A percentile compares a stretch with the other conserved stretches of the same genome.
Evolutionary conservation across 1,139 yeast species (phyloP).

Genomic region (Hanseniaspora sp.): DNA sequence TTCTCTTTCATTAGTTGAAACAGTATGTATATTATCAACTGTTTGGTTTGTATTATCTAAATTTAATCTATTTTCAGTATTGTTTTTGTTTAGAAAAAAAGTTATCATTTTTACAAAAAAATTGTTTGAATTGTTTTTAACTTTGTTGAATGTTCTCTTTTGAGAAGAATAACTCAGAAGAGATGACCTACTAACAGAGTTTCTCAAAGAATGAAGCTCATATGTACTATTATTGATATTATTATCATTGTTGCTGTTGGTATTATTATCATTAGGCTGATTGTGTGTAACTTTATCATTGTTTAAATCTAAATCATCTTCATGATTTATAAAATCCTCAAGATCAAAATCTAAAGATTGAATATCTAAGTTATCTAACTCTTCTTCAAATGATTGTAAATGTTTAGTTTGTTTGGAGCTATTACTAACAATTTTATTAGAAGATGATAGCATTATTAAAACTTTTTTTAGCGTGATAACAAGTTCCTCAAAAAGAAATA

Average conservation of each 20-base stretch:
- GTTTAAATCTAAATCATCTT: not conserved
- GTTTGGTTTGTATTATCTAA: slow-evolving; percentile 21
- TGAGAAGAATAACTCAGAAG: slow-evolving; percentile 15
- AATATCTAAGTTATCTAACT: slow-evolving; percentile 11
- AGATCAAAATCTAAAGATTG: slow-evolving; percentile 12
- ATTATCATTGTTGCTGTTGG: not conserved
- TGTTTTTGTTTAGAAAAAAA: slow-evolving; percentile 15
- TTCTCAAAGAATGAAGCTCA: slow-evolving; percentile 9
- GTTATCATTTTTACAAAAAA: slow-evolving; percentile 1
- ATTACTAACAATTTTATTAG: not conserved
- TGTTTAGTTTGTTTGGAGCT: not conserved
- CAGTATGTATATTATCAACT: slow-evolving; percentile 20
- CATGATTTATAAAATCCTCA: slow-evolving; percentile 10
- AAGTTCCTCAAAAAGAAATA: no score
- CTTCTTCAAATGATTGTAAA: slow-evolving; percentile 12
- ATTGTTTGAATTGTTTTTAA: not conserved
- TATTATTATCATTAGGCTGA: not conserved
- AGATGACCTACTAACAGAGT: slow-evolving; percentile 8
- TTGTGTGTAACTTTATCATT: not conserved
- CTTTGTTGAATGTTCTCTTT: slow-evolving; percentile 7
- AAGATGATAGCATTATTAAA: not conserved
- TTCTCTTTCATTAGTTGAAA: slow-evolving; percentile 31
- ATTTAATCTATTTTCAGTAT: slow-evolving; percentile 8
- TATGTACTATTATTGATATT: not conserved
- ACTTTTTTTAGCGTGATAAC: no score